Conservation (phyloP, 495 filamentous ascomycete species). For the Penicillium simplicissimum region DNA sequence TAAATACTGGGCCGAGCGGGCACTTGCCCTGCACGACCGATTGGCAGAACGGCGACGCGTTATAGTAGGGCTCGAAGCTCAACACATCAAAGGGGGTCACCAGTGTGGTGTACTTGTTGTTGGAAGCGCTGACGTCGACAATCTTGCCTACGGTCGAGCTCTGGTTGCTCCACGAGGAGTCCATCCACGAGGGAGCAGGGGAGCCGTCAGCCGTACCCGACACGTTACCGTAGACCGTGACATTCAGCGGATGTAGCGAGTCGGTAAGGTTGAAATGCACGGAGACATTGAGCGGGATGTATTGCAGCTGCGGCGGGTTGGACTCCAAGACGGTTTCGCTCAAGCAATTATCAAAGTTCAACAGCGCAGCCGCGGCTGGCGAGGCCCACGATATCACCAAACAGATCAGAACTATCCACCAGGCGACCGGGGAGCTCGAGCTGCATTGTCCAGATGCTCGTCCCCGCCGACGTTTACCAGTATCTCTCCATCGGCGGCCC, state of each 20-base stretch:
- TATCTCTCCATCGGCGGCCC: constrained; percentile 29
- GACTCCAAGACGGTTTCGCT: constrained; percentile 55
- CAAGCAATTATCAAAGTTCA: constrained; percentile 86
- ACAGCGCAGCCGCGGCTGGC: constrained; percentile 53
- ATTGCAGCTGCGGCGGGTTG: constrained; percentile 67
- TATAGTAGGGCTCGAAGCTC: constrained; percentile 65
- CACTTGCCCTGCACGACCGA: constrained; percentile 62
- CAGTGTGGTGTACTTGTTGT: constrained; percentile 69
- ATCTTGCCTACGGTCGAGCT: constrained; percentile 76
- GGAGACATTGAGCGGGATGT: constrained; percentile 68
- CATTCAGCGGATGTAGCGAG: constrained; percentile 64
- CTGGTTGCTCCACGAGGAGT: constrained; percentile 53
- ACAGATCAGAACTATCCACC: constrained; percentile 29
- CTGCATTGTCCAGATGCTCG: constrained; percentile 12
- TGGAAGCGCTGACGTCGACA: constrained; percentile 50
- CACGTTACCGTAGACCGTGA: constrained; percentile 91
- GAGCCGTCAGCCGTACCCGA: constrained; percentile 57
- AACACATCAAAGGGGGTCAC: constrained; percentile 67
- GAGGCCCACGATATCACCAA: constrained; percentile 22
- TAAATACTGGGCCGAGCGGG: constrained; percentile 74
- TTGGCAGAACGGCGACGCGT: constrained; percentile 61
- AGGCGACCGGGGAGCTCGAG: background rate
- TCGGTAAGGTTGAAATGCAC: constrained; percentile 67
- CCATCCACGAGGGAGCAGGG: constrained; percentile 52
- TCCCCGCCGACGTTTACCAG: constrained; percentile 23